Evolutionary conservation across 2,329 filamentous ascomycete species (phyloP), one percentile per base, ranked within the genome.

Genomic region (Coniochaeta sp.): DNA sequence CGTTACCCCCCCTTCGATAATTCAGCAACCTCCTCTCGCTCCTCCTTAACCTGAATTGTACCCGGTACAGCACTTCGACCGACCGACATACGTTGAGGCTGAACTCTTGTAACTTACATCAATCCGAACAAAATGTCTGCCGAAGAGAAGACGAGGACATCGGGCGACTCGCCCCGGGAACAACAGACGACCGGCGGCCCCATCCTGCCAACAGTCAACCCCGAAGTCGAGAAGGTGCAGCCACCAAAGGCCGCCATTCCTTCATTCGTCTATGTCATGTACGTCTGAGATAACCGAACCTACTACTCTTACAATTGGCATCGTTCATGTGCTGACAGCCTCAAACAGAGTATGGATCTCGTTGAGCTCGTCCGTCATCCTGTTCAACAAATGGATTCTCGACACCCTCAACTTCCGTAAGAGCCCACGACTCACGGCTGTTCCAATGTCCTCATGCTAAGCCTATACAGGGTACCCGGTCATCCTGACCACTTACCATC

Each of bases 381-480:
- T 99, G 56, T 97, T 96, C 86, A 97, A 99, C 85, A 99, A 99
- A 82, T 96, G 89, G 83, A 90, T 99, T 64, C 81, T 97, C 56
- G 85, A 92, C 64, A 91, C 86, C 33, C 79, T 86, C 57, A 80
- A 89, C 57, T 96, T 96, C 77, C 81, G 86, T 89, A 79, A 77
- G 85, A 68, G 58, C 31, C 47, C 30, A 35, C 13, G 16, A 18
- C n/a, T n/a, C n/a, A n/a, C n/a, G n/a, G n/a, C n/a, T n/a, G n/a
- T n/a, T n/a, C n/a, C n/a, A n/a, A n/a, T n/a, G n/a, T n/a, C n/a
- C 33, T 20, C 20, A 51, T 56, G 56, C 68, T 68, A 58, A 68
- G 58, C 53, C 48, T 31, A 28, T 47, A 12, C 63, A 87, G 84
- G 75, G 54, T 86, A 82, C 63, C 82, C 86, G 51, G 87, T 91